Evolutionary conservation across 176 grass and related monocot species (phyloP).

Genomic region (Oryza glumipatula): DNA sequence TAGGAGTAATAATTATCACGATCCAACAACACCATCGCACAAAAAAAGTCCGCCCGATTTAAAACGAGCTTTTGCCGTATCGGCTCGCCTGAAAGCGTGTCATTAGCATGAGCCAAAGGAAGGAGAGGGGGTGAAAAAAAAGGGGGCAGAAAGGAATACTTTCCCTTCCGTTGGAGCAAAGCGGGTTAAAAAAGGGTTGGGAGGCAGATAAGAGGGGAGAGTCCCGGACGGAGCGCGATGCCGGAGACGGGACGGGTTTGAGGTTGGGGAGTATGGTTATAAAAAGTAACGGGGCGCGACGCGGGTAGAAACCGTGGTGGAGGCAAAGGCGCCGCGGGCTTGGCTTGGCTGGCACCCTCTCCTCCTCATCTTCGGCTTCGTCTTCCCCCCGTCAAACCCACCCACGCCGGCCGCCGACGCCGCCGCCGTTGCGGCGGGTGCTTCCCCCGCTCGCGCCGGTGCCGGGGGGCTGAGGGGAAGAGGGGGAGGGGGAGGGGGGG

Average conservation of each 20-base stretch:
- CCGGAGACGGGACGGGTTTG: not conserved
- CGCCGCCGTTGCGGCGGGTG: conserved; percentile 2
- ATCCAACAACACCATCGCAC: not conserved
- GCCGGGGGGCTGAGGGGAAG: conserved; percentile 21
- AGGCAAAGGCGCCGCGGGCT: conserved; percentile 38
- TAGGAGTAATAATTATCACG: not conserved
- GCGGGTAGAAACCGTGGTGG: conserved; percentile 57
- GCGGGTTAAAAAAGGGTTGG: conserved; percentile 41
- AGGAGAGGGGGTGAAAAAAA: not conserved
- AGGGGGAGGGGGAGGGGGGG: not conserved
- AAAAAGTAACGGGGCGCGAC: conserved; percentile 44
- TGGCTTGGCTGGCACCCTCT: not conserved
- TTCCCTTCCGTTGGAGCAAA: conserved; percentile 35
- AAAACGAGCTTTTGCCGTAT: not conserved
- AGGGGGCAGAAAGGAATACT: not conserved
- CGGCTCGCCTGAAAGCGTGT: not conserved
- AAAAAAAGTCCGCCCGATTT: not conserved
- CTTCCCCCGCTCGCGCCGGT: not conserved
- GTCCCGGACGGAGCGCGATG: conserved; percentile 44
- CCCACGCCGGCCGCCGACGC: conserved; percentile 9
- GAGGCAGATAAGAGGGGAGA: conserved; percentile 2
- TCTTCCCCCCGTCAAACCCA: not conserved
- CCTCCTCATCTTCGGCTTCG: too few species aligned
- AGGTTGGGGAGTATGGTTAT: conserved; percentile 39
- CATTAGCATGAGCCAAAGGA: not conserved